Conservation (phyloP, 805 yeast genomes). For the Millerozyma miso region DNA sequence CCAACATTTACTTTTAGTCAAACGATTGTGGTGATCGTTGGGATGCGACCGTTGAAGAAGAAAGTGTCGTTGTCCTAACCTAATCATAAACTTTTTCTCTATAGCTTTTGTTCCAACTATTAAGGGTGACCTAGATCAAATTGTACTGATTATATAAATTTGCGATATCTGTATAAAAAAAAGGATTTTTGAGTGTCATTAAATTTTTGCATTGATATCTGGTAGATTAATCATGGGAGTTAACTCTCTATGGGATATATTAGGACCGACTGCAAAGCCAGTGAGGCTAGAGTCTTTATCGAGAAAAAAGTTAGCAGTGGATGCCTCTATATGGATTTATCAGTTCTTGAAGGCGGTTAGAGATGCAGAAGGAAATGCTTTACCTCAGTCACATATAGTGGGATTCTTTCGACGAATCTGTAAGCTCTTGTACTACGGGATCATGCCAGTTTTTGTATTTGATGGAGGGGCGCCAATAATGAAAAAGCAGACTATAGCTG, state of each 20-base stretch:
- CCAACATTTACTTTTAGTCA: too few species aligned
- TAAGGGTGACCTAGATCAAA: background rate
- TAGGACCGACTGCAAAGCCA: slow-evolving; percentile 87
- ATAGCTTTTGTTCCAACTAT: too few species aligned
- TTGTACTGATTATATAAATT: background rate
- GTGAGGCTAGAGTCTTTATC: slow-evolving; percentile 82
- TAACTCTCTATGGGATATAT: slow-evolving; percentile 86
- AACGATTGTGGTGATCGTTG: too few species aligned
- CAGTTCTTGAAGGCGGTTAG: slow-evolving; percentile 94
- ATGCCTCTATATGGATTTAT: slow-evolving; percentile 98
- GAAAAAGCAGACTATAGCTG: slow-evolving; percentile 72
- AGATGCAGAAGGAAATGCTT: slow-evolving; percentile 73
- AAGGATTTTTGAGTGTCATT: too few species aligned
- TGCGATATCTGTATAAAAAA: background rate
- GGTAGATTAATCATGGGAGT: slow-evolving; percentile 71
- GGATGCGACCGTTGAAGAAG: too few species aligned
- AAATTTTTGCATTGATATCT: background rate
- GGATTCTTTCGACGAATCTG: slow-evolving; percentile 95
- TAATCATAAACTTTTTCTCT: too few species aligned
- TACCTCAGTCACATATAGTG: slow-evolving; percentile 81
- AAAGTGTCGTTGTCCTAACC: too few species aligned
- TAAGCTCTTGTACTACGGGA: slow-evolving; percentile 82
- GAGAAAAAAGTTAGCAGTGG: slow-evolving; percentile 81
- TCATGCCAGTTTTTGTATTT: slow-evolving; percentile 84
- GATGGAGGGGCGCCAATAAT: slow-evolving; percentile 92